Conservation (phyloP, 306 rosid species). For the Purshia tridentata region DNA sequence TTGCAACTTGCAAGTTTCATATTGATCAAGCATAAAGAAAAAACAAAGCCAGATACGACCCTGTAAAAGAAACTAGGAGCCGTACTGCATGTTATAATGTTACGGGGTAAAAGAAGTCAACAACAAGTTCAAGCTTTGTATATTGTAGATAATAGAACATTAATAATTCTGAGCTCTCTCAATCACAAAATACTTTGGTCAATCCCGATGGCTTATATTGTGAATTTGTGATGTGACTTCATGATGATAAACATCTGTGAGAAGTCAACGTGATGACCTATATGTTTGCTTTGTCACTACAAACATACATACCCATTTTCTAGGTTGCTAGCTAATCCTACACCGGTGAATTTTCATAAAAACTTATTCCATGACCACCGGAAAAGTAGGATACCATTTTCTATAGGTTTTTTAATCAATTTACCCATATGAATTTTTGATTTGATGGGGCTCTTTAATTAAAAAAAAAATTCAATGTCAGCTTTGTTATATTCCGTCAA, state of each 20-base stretch:
- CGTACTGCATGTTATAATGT: neutral
- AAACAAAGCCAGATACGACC: neutral
- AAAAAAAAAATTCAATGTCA: too few species aligned
- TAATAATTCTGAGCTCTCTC: neutral
- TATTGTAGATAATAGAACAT: neutral
- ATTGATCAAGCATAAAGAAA: neutral
- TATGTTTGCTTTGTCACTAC: neutral
- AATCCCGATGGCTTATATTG: neutral
- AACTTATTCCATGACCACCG: neutral
- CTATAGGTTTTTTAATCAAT: too few species aligned
- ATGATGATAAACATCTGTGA: neutral
- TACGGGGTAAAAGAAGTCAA: neutral
- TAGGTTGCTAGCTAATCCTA: too few species aligned
- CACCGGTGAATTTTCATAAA: neutral
- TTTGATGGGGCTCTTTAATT: too few species aligned
- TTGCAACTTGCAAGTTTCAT: neutral
- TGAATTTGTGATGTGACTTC: neutral
- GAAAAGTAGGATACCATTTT: neutral
- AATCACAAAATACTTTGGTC: neutral
- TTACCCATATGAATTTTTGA: too few species aligned
- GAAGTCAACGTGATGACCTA: neutral
- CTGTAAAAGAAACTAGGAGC: neutral
- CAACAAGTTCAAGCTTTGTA: neutral
- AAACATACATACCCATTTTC: too few species aligned
- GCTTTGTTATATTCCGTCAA: too few species aligned